These are phyloP conservation scores for Solanum piurae DNA, from an alignment of 257 asterid species.

Conservation along the genomic window DNA sequence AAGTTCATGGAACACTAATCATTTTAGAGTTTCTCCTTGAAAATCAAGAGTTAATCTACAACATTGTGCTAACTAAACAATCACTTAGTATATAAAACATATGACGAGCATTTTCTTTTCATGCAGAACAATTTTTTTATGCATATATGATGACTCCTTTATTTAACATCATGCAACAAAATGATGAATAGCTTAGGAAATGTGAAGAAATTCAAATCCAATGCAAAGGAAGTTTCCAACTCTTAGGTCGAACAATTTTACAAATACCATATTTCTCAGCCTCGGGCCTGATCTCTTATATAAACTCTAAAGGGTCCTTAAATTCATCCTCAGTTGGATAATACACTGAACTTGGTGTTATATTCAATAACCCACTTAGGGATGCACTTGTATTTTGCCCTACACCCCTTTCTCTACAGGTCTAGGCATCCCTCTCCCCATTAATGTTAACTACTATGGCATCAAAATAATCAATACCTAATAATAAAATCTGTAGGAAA, in stretches of 20 bases:
- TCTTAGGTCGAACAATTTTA: constrained; percentile 67
- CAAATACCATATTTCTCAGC: constrained; percentile 81
- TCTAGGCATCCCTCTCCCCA: constrained; percentile 78
- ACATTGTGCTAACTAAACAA: too few relatives aligned
- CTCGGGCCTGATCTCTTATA: constrained; percentile 78
- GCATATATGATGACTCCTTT: too few relatives aligned
- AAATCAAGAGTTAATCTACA: too few relatives aligned
- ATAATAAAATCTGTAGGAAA: background rate
- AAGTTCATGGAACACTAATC: too few relatives aligned
- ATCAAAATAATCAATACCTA: background rate
- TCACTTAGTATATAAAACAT: too few relatives aligned
- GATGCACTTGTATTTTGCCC: constrained; percentile 37
- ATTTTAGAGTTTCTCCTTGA: too few relatives aligned
- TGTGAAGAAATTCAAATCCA: constrained; percentile 47
- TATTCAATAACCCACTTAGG: constrained; percentile 32
- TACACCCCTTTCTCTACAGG: constrained; percentile 63
- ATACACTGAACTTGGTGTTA: constrained; percentile 73
- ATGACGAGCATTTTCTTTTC: too few relatives aligned
- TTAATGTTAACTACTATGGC: constrained; percentile 6
- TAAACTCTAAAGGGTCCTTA: constrained; percentile 73
- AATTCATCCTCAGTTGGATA: constrained; percentile 77
- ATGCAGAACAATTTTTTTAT: too few relatives aligned
- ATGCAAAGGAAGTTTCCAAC: constrained; percentile 82
- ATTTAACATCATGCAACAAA: too few relatives aligned
- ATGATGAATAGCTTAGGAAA: too few relatives aligned